Base-by-base conservation (phyloP, 208 protist genomes). In the Crithidia sp. region DNA sequence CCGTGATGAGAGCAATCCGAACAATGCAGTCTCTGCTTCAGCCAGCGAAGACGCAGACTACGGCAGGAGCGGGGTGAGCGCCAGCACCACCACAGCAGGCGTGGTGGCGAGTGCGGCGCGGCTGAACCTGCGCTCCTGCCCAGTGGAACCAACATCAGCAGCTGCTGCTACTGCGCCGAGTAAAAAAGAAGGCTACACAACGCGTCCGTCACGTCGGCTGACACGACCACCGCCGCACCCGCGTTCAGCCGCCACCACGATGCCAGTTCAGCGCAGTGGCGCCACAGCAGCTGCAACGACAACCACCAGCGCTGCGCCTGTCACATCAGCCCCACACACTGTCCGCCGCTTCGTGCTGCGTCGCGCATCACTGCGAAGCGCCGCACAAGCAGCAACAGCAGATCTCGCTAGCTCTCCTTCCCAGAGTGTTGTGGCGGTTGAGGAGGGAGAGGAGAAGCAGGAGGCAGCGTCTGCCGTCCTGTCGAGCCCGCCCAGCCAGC, bases 341-440 rank as follows among this genome's bases (percentile, higher is more conserved):
- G 52, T 39, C 1, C 65, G 65, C 2, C 53, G 65, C n/a, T 70
- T 70, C 13, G 43, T 61, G 9, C 37, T 70, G 65, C 65, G 65
- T 28, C 53, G 65, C 37, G 53, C 53, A 0, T 39, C 54, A 4
- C 53, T n/a, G 8, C 54, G 43, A 4, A 49, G 19, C 4, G 45
- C 12, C 4, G 28, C 36, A 36, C 36, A 19, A 19, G 47, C 2
- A 36, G 12, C 28, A 49, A 2, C 3, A 43, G 58, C 41, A 12
- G 13, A 37, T 9, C 16, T 16, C 12, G 7, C 39, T 28, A 28
- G 28, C 28, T 28, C 28, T 28, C 28, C 28, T 28, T 28, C 28
- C 28, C 28, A 28, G 28, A 28, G 28, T 28, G 0, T 28, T 28
- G 28, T 1, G 28, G 1, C 28, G 28, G 28, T 28, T 28, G 28